Conservation (phyloP, 2,329 filamentous ascomycete species). For the Alternaria angustiovoidea region DNA sequence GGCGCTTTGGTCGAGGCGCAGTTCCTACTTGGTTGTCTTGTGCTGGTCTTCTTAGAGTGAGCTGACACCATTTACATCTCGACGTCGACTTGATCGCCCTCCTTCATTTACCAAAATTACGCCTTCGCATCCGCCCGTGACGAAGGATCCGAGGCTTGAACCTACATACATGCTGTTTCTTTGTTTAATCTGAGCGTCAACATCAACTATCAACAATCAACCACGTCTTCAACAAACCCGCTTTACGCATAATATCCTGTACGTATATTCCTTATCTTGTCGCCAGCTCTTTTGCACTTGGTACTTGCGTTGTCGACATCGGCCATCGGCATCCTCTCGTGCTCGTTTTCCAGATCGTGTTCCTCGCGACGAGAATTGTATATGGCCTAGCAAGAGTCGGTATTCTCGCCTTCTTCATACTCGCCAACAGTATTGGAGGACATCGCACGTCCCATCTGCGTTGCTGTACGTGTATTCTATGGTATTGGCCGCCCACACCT, state of each 20-base stretch:
- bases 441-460: background rate
- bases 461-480: background rate
- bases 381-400: background rate
- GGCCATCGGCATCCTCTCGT: background rate
- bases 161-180: background rate
- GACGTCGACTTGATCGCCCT: constrained; percentile 11
- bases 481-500: background rate
- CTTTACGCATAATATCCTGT: constrained; percentile 7
- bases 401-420: background rate
- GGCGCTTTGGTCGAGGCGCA: constrained; percentile 7
- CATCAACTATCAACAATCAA: background rate
- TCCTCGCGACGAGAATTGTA: background rate
- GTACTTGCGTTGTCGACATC: background rate
- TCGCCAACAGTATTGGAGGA: background rate
- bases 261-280: constrained; percentile 11
- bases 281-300: background rate
- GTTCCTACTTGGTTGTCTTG: background rate
- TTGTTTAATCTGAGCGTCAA: background rate
- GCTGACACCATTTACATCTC: constrained; percentile 1
- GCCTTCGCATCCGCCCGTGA: background rate
- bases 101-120: constrained; percentile 19
- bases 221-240: background rate
- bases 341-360: background rate
- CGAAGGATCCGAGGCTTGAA: constrained; percentile 2
- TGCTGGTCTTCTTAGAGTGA: background rate